Evolutionary conservation across 2,329 filamentous ascomycete species (phyloP).

Genomic region (Hypoxylon sp.): DNA sequence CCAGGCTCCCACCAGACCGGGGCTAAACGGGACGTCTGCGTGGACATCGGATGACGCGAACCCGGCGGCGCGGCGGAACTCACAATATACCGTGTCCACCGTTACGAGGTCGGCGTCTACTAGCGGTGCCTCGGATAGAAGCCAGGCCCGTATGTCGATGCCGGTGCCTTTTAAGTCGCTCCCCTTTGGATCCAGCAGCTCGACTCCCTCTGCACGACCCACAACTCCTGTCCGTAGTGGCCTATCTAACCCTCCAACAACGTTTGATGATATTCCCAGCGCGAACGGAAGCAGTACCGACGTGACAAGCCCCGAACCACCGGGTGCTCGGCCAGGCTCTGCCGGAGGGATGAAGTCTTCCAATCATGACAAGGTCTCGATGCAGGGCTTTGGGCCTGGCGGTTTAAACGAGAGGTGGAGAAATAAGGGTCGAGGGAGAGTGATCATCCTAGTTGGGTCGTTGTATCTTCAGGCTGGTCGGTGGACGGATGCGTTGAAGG

Average conservation of each 20-base stretch:
- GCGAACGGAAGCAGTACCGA: conserved; percentile 54
- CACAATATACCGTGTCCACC: conserved; percentile 65
- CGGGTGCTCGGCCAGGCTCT: conserved; percentile 56
- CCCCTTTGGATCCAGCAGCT: conserved; percentile 61
- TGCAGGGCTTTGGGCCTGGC: conserved; percentile 78
- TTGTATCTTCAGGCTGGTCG: conserved; percentile 90
- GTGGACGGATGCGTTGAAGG: conserved; percentile 89
- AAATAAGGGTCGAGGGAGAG: conserved; percentile 84
- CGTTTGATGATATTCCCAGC: conserved; percentile 63
- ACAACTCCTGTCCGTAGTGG: conserved; percentile 67
- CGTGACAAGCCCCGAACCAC: conserved; percentile 61
- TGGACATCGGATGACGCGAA: conserved; percentile 61
- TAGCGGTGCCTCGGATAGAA: conserved; percentile 69
- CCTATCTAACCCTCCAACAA: conserved; percentile 64
- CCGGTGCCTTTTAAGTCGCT: conserved; percentile 70
- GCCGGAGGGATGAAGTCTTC: conserved; percentile 64
- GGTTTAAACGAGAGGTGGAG: conserved; percentile 83
- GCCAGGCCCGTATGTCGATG: conserved; percentile 84
- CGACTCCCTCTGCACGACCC: conserved; percentile 63
- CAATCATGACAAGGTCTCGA: conserved; percentile 71
- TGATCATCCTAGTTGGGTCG: conserved; percentile 84
- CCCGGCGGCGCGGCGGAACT: conserved; percentile 65
- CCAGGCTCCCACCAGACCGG: conserved; percentile 59
- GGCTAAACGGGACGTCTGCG: conserved; percentile 57
- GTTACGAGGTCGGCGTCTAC: conserved; percentile 69